These are phyloP conservation scores for Penicillium daleae DNA, from an alignment of 495 filamentous ascomycete genomes.

Conservation along the genomic window DNA sequence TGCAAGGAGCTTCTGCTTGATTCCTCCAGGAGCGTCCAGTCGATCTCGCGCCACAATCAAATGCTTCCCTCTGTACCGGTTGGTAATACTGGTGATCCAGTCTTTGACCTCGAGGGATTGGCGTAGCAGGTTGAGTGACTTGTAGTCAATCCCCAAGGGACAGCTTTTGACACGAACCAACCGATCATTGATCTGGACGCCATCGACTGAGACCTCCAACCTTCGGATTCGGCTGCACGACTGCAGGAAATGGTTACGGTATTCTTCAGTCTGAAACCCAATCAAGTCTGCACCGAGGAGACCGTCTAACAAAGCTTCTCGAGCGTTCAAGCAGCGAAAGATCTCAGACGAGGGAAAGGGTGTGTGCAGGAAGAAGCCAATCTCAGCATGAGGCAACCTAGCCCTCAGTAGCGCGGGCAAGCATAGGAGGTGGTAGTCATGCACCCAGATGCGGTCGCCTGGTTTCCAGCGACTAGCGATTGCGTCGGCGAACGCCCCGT, in stretches of 20 bases:
- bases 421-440: constrained; percentile 87
- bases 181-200: constrained; percentile 78
- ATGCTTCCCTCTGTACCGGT: constrained; percentile 76
- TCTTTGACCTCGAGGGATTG: constrained; percentile 66
- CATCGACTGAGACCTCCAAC: constrained; percentile 78
- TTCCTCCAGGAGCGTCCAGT: constrained; percentile 82
- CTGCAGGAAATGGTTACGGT: constrained; percentile 87
- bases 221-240: constrained; percentile 83
- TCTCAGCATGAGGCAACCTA: constrained; percentile 77
- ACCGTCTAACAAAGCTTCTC: constrained; percentile 78
- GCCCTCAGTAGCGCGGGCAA: constrained; percentile 81
- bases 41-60: constrained; percentile 88
- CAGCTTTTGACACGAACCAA: constrained; percentile 72
- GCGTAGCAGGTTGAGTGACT: constrained; percentile 65
- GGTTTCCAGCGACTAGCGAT: constrained; percentile 83
- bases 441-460: constrained; percentile 85
- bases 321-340: constrained; percentile 79
- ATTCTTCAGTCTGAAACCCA: constrained; percentile 88
- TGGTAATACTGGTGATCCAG: constrained; percentile 72
- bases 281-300: constrained; percentile 89
- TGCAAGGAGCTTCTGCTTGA: constrained; percentile 83
- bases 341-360: constrained; percentile 92
- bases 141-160: constrained; percentile 64
- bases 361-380: constrained; percentile 90
- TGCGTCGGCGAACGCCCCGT: constrained; percentile 83